Conservation (phyloP, 805 yeast genomes). For the Myxozyma monticola region DNA sequence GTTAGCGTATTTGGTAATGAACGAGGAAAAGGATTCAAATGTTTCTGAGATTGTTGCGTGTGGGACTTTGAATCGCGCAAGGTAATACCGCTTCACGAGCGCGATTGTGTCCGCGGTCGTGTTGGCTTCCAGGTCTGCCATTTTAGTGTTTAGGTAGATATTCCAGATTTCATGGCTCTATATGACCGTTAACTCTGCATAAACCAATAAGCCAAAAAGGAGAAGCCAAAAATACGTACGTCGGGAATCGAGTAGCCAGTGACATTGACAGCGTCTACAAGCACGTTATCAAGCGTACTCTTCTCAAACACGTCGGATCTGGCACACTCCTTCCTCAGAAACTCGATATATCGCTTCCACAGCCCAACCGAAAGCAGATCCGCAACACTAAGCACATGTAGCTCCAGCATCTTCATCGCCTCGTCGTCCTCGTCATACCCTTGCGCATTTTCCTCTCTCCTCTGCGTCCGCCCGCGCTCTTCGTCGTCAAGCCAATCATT, state of each 20-base stretch:
- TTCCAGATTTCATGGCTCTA: conserved; percentile 32
- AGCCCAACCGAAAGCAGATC: conserved; percentile 20
- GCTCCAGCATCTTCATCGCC: conserved; percentile 6
- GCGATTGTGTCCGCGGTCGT: conserved; percentile 9
- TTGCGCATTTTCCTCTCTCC: conserved; percentile 1
- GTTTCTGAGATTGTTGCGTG: conserved; percentile 34
- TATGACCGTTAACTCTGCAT: neutral
- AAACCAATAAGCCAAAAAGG: neutral
- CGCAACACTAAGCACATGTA: conserved; percentile 17
- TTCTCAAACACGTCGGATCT: conserved; percentile 11
- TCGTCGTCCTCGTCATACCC: conserved; percentile 10
- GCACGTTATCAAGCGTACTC: conserved; percentile 3
- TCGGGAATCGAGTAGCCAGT: conserved; percentile 24
- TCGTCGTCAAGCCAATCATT: conserved; percentile 23
- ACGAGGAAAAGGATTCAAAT: conserved; percentile 35
- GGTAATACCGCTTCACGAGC: conserved; percentile 23
- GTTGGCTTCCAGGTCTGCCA: neutral
- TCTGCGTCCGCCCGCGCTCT: neutral
- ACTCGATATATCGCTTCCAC: conserved; percentile 26
- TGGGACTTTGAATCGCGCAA: conserved; percentile 33
- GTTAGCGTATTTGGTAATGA: conserved; percentile 32
- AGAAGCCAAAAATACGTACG: neutral
- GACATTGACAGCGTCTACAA: conserved; percentile 27
- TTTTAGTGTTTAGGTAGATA: conserved; percentile 24
- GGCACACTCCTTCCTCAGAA: conserved; percentile 4